phyloP scores from a whole-genome alignment of 176 grass and related monocot species.

The Triticum timopheevii region DNA sequence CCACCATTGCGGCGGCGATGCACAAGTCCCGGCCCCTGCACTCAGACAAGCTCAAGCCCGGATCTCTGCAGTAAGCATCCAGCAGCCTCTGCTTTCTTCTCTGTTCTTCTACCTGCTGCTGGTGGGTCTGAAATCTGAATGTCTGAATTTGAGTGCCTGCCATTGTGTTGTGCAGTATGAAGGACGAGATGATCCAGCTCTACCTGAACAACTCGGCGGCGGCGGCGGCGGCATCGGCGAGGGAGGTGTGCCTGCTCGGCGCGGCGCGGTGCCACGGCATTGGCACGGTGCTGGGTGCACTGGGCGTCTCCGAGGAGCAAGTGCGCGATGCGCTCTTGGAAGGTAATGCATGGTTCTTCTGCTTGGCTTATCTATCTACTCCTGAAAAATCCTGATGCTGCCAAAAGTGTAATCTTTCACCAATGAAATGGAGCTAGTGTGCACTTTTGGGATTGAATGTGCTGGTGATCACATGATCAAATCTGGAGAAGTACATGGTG shows the following conservation, averaged over 20 bases:
- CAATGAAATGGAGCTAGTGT: neutral
- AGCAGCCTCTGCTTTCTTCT: neutral
- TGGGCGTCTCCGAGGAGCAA: conserved; percentile 64
- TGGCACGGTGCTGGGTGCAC: conserved; percentile 50
- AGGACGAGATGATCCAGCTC: conserved; percentile 71
- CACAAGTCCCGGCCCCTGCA: conserved; percentile 54
- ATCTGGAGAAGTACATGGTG: neutral
- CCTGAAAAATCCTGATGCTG: neutral
- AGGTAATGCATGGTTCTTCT: conserved; percentile 36
- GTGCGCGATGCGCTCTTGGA: conserved; percentile 63
- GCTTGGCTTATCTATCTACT: neutral
- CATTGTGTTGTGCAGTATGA: conserved; percentile 23
- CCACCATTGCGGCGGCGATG: neutral
- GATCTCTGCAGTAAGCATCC: conserved; percentile 59
- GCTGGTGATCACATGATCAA: neutral
- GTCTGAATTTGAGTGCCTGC: neutral
- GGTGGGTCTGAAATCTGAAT: neutral
- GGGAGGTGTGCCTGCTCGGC: conserved; percentile 48
- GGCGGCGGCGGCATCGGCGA: neutral
- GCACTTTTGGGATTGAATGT: neutral
- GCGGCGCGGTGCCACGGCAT: conserved; percentile 59
- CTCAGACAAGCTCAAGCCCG: conserved; percentile 69
- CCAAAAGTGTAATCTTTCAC: neutral
- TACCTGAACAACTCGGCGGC: conserved; percentile 37
- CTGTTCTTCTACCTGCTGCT: neutral